Conservation (phyloP, 805 yeast species). For the Cyberlindnera saturnus region DNA sequence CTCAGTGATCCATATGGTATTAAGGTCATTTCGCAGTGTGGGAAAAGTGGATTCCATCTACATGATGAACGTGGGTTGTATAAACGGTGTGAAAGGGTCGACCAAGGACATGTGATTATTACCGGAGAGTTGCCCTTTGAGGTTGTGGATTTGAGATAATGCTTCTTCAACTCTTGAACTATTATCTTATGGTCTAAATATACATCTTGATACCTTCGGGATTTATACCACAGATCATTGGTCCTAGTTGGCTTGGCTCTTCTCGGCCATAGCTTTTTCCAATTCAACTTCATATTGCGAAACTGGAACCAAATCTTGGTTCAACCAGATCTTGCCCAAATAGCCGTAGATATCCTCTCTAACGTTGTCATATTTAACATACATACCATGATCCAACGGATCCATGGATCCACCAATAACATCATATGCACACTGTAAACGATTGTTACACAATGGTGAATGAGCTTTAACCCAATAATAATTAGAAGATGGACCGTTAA, state of each 20-base stretch:
- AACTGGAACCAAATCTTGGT: constrained; percentile 19
- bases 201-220: too few species aligned
- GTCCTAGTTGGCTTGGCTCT: too few species aligned
- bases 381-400: constrained; percentile 20
- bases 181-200: too few species aligned
- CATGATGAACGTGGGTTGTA: constrained; percentile 48
- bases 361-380: constrained; percentile 20
- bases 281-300: constrained; percentile 11
- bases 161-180: not conserved
- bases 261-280: not conserved
- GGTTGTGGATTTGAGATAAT: constrained; percentile 40
- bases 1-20: constrained; percentile 64
- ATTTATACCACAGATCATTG: too few species aligned
- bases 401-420: constrained; percentile 36
- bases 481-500: constrained; percentile 41
- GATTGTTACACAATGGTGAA: too few species aligned
- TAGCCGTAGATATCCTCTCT: constrained; percentile 20
- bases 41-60: constrained; percentile 51
- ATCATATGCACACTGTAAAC: constrained; percentile 56
- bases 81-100: constrained; percentile 33
- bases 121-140: constrained; percentile 41
- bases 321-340: constrained; percentile 25
- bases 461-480: constrained; percentile 26
- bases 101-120: constrained; percentile 44
- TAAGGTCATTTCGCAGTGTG: constrained; percentile 47